Evolutionary conservation across 2,329 filamentous ascomycete species (phyloP), one percentile per base, ranked within the genome.

Genomic region (Dactylonectria estremocensis): DNA sequence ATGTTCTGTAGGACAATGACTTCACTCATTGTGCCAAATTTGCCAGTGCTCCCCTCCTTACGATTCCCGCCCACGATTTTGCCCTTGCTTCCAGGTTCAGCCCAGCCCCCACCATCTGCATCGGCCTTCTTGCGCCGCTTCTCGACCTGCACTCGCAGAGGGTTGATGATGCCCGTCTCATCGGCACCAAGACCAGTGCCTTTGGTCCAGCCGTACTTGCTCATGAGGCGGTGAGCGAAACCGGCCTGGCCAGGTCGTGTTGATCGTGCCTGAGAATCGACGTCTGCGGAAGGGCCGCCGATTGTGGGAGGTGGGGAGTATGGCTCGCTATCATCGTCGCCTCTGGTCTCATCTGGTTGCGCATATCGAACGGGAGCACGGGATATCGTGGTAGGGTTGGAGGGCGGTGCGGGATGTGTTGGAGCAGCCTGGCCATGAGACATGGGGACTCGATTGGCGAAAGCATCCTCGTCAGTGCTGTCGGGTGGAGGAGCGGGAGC

Each of bases 151-250:
- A 95, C 93, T 53, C 90, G 90, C 4, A 99, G 84, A 5, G 95
- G 93, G 22, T 95, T 93, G 61, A 94, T 87, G 74, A 99, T 98
- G 68, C 96, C 96, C 24, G 91, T 90, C 35, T 90, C 90, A 69
- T 91, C 89, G 16, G 94, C 95, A 72, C 96, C 96, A 4, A 99
- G 89, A 20, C 96, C 96, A 69, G 92, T 88, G 24, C 96, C 96
- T 76, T 95, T 92, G 40, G 91, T 92, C 93, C 95, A 98, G 62
- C 96, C 96, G 82, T 97, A 96, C 79, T 98, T 98, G 68, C 90
- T 89, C 90, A 99, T 94, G 63, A 98, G 88, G 37, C 95, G 92
- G 72, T 95, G 90, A 0, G 94, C 96, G 80, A 97, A 97, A 58
- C 92, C 93, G 71, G 91, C 89, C 80, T 97, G 93, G 16, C 94